A percentile compares a stretch with the other conserved stretches of the same genome.
phyloP scores from a whole-genome alignment of 345 rosid genomes.

The Angophora floribunda region DNA sequence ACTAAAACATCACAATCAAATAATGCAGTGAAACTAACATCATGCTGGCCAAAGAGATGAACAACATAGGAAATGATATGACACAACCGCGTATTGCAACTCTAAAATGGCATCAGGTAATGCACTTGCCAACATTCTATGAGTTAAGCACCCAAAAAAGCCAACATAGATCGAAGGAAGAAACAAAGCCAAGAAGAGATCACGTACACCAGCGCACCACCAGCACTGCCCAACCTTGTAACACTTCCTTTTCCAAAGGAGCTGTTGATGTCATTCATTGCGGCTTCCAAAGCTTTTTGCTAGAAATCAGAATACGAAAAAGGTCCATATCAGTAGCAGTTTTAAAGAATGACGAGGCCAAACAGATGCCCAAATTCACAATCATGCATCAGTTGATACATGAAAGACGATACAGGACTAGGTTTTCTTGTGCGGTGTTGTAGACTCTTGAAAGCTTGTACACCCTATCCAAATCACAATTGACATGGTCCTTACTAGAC shows the following conservation, averaged over 20 bases:
- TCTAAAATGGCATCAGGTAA: neutral
- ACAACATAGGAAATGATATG: neutral
- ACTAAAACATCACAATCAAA: neutral
- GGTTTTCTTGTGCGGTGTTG: neutral
- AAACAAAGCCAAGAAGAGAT: neutral
- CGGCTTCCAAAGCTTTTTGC: constrained; percentile 96
- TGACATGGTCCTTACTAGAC: neutral
- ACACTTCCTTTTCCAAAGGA: constrained; percentile 97
- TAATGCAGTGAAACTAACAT: neutral
- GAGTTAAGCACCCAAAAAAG: neutral
- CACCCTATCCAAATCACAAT: neutral
- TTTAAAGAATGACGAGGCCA: neutral
- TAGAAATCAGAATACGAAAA: constrained; percentile 9
- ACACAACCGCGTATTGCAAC: neutral
- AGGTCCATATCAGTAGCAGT: neutral
- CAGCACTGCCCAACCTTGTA: constrained; percentile 90
- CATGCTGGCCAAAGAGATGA: neutral
- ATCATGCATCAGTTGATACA: accelerated
- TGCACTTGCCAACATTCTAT: neutral
- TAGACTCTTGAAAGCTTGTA: neutral
- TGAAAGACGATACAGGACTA: neutral
- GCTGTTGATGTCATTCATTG: constrained; percentile 80
- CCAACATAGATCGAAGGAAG: neutral
- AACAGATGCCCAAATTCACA: neutral
- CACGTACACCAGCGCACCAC: constrained; percentile 88